A percentile compares a stretch with the other conserved stretches of the same genome.
phyloP scores from a whole-genome alignment of 306 rosid species.

The Cicer cuneatum region DNA sequence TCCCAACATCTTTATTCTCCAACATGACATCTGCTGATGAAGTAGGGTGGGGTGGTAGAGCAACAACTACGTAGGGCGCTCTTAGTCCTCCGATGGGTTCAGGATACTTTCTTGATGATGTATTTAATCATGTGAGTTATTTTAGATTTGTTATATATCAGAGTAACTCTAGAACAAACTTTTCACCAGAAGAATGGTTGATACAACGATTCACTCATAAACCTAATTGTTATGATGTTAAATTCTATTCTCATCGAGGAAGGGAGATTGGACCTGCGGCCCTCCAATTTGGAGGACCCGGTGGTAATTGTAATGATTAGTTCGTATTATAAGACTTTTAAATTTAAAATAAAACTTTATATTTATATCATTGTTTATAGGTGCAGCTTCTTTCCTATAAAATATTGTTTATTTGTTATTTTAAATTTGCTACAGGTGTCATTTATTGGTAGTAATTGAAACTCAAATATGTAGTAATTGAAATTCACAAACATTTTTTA shows the following conservation, averaged over 20 bases:
- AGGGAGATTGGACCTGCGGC: not conserved
- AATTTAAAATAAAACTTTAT: too few relatives aligned
- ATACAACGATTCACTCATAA: rapidly evolving
- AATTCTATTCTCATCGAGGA: not conserved
- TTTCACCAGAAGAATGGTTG: rapidly evolving
- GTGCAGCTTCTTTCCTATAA: too few relatives aligned
- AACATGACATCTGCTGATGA: not conserved
- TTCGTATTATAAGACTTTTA: not conserved
- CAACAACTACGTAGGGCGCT: not conserved
- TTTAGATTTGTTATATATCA: not conserved
- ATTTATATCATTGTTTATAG: too few relatives aligned
- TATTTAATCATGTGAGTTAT: not conserved
- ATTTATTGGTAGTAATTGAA: too few relatives aligned
- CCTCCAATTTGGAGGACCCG: not conserved
- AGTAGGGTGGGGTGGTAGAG: slow-evolving; percentile 36
- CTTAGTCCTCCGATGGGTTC: slow-evolving; percentile 36
- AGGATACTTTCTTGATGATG: not conserved
- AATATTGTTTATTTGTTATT: too few relatives aligned
- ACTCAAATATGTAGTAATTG: too few relatives aligned
- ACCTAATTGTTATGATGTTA: not conserved
- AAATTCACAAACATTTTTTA: too few relatives aligned
- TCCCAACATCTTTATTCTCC: slow-evolving; percentile 8
- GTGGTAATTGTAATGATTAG: not conserved
- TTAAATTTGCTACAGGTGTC: too few relatives aligned
- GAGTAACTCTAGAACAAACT: rapidly evolving